phyloP scores from a whole-genome alignment of 139 green algal genomes.

The Microglena sp. region DNA sequence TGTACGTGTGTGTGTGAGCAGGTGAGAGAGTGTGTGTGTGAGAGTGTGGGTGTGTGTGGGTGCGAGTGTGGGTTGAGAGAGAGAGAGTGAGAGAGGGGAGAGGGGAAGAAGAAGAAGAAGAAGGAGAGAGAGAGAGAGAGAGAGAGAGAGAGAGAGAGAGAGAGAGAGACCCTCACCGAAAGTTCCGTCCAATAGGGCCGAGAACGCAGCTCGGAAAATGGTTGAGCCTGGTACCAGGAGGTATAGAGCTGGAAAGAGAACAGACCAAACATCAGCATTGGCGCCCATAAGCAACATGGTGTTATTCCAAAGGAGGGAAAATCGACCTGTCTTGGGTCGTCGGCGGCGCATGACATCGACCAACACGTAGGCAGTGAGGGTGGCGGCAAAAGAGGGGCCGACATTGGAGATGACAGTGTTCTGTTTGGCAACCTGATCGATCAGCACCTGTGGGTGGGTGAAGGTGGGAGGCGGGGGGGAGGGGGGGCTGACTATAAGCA shows the following conservation, averaged over 20 bases:
- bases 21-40: conserved; percentile 7
- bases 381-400: neutral
- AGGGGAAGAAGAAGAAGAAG: neutral
- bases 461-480: too few species aligned
- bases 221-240: neutral
- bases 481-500: too few species aligned
- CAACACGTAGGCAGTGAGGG: neutral
- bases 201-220: neutral
- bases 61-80: conserved; percentile 13
- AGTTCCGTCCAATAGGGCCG: neutral
- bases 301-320: neutral
- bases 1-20: conserved; percentile 3
- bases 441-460: neutral
- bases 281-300: neutral
- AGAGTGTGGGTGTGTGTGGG: neutral
- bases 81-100: conserved; percentile 20
- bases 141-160: neutral
- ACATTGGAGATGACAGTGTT: neutral
- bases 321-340: neutral
- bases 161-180: neutral
- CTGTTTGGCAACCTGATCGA: neutral
- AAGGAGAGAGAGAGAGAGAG: neutral
- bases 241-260: neutral
- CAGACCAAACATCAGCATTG: too few species aligned
- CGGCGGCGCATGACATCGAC: neutral